Percentiles rank a stretch among this genome's conserved stretches.
Conservation (phyloP, 805 yeast species). For the Lachancea sp. region DNA sequence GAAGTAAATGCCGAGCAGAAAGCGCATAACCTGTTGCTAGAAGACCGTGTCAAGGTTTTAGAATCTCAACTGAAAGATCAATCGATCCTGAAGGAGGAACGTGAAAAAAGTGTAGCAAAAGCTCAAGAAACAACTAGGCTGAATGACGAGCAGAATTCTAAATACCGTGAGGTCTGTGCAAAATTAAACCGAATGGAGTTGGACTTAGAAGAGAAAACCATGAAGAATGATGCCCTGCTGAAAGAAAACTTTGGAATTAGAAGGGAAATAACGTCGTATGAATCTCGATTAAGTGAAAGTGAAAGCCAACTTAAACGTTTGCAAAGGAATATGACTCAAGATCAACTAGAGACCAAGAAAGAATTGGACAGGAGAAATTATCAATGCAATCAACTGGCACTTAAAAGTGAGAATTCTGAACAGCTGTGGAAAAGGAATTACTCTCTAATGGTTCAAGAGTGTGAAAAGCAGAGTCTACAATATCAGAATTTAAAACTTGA, state of each 20-base stretch:
- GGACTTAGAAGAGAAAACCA: not conserved
- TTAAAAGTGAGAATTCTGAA: not conserved
- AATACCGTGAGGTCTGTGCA: conserved; percentile 1
- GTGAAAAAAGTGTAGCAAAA: not conserved
- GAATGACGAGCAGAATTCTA: not conserved
- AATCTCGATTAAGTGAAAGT: no score
- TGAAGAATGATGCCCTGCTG: conserved; percentile 1
- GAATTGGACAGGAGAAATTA: not conserved
- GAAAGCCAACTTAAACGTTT: not conserved
- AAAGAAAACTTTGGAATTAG: conserved; percentile 1
- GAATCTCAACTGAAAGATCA: conserved; percentile 2
- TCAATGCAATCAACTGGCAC: conserved; percentile 1
- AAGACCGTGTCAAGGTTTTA: not conserved
- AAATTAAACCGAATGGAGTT: not conserved
- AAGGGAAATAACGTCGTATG: no score
- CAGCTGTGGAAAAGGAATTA: not conserved
- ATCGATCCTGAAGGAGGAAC: not conserved
- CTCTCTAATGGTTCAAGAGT: not conserved
- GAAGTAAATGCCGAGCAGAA: not conserved
- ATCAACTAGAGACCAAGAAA: not conserved
- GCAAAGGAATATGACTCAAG: not conserved
- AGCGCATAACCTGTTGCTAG: not conserved
- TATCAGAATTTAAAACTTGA: not conserved
- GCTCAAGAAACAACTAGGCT: not conserved
- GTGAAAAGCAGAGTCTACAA: not conserved